Percentiles rank a stretch among this genome's conserved stretches.
These are phyloP conservation scores for Penicillium sp. DNA, from an alignment of 2,329 filamentous ascomycete genomes.

Conservation along the genomic window DNA sequence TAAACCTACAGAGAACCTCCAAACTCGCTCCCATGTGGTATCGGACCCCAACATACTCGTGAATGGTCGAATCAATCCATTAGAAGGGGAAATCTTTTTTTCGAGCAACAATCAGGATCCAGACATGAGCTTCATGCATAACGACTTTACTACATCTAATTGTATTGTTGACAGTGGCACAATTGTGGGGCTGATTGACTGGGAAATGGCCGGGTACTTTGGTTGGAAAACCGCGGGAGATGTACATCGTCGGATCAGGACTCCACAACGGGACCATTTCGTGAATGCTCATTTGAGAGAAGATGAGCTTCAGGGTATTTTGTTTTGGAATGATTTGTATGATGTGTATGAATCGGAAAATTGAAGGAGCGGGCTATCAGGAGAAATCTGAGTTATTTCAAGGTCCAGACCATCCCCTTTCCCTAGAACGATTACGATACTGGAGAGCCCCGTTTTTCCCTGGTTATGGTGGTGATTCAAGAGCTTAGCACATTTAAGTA, in stretches of 20 bases:
- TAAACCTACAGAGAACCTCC: constrained; percentile 19
- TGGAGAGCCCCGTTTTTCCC: too few species aligned
- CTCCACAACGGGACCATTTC: constrained; percentile 23
- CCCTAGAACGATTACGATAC: too few species aligned
- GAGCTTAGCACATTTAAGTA: too few species aligned
- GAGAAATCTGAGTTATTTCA: too few species aligned
- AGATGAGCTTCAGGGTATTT: constrained; percentile 13
- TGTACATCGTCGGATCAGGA: constrained; percentile 21
- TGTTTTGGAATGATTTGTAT: constrained; percentile 22
- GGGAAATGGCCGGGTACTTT: constrained; percentile 45
- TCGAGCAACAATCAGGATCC: constrained; percentile 22
- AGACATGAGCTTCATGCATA: constrained; percentile 40
- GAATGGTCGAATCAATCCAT: constrained; percentile 28
- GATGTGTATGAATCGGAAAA: constrained; percentile 36
- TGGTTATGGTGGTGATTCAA: too few species aligned
- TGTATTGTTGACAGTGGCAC: constrained; percentile 39
- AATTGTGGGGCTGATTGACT: constrained; percentile 43
- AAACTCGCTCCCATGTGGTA: constrained; percentile 21
- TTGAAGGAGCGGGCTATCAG: not conserved
- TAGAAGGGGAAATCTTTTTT: constrained; percentile 38
- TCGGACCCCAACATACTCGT: constrained; percentile 26
- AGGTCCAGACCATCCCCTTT: too few species aligned
- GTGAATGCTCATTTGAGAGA: constrained; percentile 17
- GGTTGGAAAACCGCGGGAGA: constrained; percentile 28
- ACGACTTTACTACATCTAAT: constrained; percentile 40